A percentile compares a stretch with the other conserved stretches of the same genome.
phyloP scores from a whole-genome alignment of 805 yeast genomes.

The Candida montana region DNA sequence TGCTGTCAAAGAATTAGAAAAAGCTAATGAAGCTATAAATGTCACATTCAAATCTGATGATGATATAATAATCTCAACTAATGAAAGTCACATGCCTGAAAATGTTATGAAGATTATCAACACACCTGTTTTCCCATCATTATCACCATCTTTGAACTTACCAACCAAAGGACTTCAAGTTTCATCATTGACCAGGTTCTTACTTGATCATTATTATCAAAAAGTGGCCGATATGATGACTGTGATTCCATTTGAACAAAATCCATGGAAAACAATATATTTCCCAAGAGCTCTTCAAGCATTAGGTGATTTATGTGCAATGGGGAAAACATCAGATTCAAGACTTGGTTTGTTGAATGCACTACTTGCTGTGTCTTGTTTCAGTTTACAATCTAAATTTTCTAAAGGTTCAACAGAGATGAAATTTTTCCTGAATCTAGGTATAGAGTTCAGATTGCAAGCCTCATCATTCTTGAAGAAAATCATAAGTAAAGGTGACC shows the following conservation, averaged over 20 bases:
- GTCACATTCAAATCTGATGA: slow-evolving; percentile 4
- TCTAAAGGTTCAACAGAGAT: slow-evolving; percentile 60
- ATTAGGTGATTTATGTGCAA: slow-evolving; percentile 70
- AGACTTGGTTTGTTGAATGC: slow-evolving; percentile 77
- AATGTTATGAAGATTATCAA: slow-evolving; percentile 39
- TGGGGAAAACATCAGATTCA: slow-evolving; percentile 71
- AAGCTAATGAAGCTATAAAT: background rate
- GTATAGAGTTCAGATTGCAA: slow-evolving; percentile 68
- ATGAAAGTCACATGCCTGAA: slow-evolving; percentile 42
- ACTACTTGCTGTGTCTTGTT: slow-evolving; percentile 74
- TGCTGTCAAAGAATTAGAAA: background rate
- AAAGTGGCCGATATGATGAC: slow-evolving; percentile 79
- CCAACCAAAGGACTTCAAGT: slow-evolving; percentile 61
- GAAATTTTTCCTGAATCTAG: slow-evolving; percentile 66
- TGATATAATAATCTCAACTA: slow-evolving; percentile 17
- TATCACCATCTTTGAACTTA: slow-evolving; percentile 30
- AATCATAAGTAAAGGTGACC: slow-evolving; percentile 45
- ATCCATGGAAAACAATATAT: slow-evolving; percentile 86
- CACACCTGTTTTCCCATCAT: slow-evolving; percentile 28
- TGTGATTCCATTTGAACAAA: slow-evolving; percentile 62
- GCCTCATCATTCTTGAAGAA: slow-evolving; percentile 63
- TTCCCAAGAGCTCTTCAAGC: slow-evolving; percentile 80
- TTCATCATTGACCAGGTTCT: slow-evolving; percentile 65
- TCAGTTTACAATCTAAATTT: slow-evolving; percentile 70
- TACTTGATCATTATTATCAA: slow-evolving; percentile 65